Base-by-base conservation (phyloP, 805 yeast genomes). In the Metschnikowia borealis region DNA sequence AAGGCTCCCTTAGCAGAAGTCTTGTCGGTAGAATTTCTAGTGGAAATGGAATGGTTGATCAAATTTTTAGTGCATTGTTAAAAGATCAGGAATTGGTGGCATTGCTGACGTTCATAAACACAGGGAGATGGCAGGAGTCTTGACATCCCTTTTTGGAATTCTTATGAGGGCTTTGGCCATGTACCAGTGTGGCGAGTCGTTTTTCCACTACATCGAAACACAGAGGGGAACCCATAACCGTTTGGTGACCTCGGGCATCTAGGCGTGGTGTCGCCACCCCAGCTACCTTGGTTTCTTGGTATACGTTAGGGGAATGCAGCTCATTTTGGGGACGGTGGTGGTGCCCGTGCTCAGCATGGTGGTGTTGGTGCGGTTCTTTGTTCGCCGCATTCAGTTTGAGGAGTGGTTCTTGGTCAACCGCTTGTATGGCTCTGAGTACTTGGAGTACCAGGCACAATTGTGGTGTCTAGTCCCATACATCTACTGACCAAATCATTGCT, bases 241-340 rank as follows among this genome's bases (percentile, higher is more conserved):
- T 40, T 55, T 72, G 33, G 63, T 71, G 26, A 69, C 73, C 11
- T 38, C 43, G 13, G 77, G 77, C 1, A 51, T 69, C n/a, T 72
- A 67, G 49, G 35, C 52, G 6, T 54, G 52, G 51, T 47, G 60
- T 26, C 52, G 76, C 45, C 77, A 72, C 50, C 77, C 77, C 15
- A 66, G 73, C 47, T 72, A 72, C 50, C 43, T 67, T 6, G 77
- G 77, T 37, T 71, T 70, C 51, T 63, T 66, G 53, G 44, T 62
- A 14, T 65, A 64, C 42, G 68, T 60, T 11, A 54, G 65, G 31
- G 76, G 76, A 8, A 46, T 61, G 46, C 71, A 70, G 52, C 21
- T 66, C 8, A 52, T 57, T 10, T 49, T 71, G 33, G 54, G 56
- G 10, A 71, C 69, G 44, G 48, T 50, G 35, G 26, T 62, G 11